Percentiles rank a stretch among this genome's conserved stretches.
These are phyloP conservation scores for Toxicodendron radicans DNA, from an alignment of 345 rosid genomes.

Conservation along the genomic window DNA sequence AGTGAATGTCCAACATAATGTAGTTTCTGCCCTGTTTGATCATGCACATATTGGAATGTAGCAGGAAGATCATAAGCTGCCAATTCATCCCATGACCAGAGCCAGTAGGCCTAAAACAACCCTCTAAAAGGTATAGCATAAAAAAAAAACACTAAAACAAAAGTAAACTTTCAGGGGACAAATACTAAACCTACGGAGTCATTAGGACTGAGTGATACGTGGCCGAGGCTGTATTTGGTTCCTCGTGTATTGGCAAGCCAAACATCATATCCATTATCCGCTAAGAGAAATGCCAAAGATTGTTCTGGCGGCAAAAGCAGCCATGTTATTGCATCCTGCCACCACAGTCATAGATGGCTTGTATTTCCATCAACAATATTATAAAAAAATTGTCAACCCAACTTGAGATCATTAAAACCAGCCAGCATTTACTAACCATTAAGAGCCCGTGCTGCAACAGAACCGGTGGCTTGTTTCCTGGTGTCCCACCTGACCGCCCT, in stretches of 20 bases:
- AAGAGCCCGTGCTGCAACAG: conserved; percentile 55
- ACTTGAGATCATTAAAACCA: not conserved
- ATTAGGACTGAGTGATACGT: conserved; percentile 30
- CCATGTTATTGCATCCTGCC: conserved; percentile 55
- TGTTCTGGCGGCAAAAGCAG: conserved; percentile 39
- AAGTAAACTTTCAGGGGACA: not conserved
- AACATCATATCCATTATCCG: conserved; percentile 53
- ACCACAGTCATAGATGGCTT: not conserved
- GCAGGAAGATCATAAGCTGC: conserved; percentile 56
- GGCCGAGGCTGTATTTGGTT: conserved; percentile 42
- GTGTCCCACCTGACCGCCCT: conserved; percentile 31
- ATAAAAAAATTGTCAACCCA: not conserved
- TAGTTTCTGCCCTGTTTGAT: conserved; percentile 41
- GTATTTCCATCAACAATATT: not conserved
- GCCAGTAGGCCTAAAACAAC: conserved; percentile 45
- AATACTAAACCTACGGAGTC: conserved; percentile 22
- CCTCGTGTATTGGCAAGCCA: conserved; percentile 55
- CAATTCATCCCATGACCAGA: conserved; percentile 63
- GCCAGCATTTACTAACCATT: conserved; percentile 31
- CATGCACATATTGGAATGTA: conserved; percentile 35
- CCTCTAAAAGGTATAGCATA: too few relatives aligned
- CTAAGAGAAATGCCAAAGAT: conserved; percentile 45
- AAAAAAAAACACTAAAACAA: too few relatives aligned
- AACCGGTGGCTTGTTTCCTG: conserved; percentile 37
- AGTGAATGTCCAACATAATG: conserved; percentile 54